A percentile compares a stretch with the other conserved stretches of the same genome.
Evolutionary conservation across 352 stramenopile genomes (phyloP).

Genomic region (Peronospora farinosa): DNA sequence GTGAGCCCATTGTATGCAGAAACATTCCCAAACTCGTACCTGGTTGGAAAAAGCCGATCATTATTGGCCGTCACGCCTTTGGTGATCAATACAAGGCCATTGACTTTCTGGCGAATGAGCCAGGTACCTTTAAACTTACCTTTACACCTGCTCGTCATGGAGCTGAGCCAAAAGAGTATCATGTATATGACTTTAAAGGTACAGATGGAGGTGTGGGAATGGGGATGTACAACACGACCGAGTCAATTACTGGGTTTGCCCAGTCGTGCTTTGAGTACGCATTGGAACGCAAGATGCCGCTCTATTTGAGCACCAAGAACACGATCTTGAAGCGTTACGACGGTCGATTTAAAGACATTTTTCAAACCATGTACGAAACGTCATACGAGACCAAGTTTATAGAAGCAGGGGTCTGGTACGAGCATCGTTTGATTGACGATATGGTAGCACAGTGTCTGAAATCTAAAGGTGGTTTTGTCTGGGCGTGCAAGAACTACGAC

Average conservation of each 20-base stretch:
- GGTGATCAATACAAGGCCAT: conserved; percentile 86
- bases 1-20: conserved; percentile 81
- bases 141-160: conserved; percentile 61
- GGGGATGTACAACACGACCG: conserved; percentile 88
- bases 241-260: conserved; percentile 68
- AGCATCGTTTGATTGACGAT: conserved; percentile 85
- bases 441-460: conserved; percentile 89
- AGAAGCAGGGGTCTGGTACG: conserved; percentile 71
- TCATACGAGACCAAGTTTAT: conserved; percentile 76
- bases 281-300: conserved; percentile 52
- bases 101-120: conserved; percentile 68
- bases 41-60: conserved; percentile 83
- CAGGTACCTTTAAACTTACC: conserved; percentile 73
- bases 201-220: conserved; percentile 65
- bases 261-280: conserved; percentile 61
- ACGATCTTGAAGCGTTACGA: conserved; percentile 88
- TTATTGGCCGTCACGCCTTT: conserved; percentile 84
- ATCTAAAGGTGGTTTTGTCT: conserved; percentile 85
- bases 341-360: conserved; percentile 87
- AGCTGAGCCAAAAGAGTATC: conserved; percentile 38
- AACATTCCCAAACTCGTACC: conserved; percentile 85
- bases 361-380: conserved; percentile 78
- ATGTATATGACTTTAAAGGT: conserved; percentile 84
- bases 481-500: conserved; percentile 90
- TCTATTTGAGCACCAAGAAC: conserved; percentile 90